Evolutionary conservation across 2,329 filamentous ascomycete species (phyloP), one percentile per base, ranked within the genome.

Genomic region (Hypoxylon sp.): DNA sequence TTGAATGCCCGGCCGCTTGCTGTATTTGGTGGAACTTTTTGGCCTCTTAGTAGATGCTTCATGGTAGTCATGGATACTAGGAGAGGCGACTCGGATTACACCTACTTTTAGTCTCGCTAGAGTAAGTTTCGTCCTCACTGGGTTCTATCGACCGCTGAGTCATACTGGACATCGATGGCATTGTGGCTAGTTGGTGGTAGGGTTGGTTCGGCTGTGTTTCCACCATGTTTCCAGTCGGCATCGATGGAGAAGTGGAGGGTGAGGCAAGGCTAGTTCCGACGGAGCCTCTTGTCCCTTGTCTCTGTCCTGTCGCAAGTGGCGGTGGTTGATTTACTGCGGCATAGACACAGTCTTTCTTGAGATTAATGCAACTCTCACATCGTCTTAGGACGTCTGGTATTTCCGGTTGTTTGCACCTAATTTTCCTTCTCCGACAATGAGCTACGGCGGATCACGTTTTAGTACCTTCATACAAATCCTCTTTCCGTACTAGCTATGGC

Each of bases 261-360:
- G 85, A 86, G 17, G 78, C 75, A 43, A 79, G 75, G 67, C 80
- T 82, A 28, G 80, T 75, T 6, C 80, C 80, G 13, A 79, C 75
- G 3, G 81, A 79, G 38, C 80, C 75, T 55, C 80, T 80, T 17
- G 80, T 76, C 2, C 78, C 72, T 61, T 78, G 79, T 69, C 84
- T 85, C 41, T 82, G 80, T 60, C 81, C 80, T 19, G 79, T 73
- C 23, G 86, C 81, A 0, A 56, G 60, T 5, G 81, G 76, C 30
- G 78, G 66, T 25, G 87, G 88, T 77, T 94, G 92, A 71, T 97
- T 94, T 21, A 98, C 94, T 0, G 94, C 93, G 74, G 90, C 92
- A 80, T 97, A 98, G 77, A 91, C 93, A 80, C 95, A 98, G 71
- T 97, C 93, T 76, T 97, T 98, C 80, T 97, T 97, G 76, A 98